A percentile compares a stretch with the other conserved stretches of the same genome.
These are phyloP conservation scores for California macrophylla DNA, from an alignment of 441 rosid species.

Conservation along the genomic window DNA sequence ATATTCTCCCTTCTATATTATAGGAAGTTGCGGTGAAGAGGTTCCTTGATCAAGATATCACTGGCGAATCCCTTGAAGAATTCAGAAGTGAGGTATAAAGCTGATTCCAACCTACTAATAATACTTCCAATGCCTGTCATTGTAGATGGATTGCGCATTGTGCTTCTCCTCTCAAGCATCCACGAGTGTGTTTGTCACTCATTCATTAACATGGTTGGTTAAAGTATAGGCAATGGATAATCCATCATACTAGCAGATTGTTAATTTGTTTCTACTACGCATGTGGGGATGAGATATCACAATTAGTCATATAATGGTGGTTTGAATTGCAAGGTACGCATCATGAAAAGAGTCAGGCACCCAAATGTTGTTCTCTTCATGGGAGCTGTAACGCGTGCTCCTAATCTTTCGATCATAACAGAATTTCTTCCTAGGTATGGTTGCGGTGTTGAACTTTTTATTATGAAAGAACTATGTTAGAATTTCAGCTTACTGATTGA, in stretches of 20 bases:
- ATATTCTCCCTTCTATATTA: slow-evolving; percentile 16
- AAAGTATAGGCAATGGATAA: too few species aligned
- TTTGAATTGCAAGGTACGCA: slow-evolving; percentile 36
- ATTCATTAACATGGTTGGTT: too few species aligned
- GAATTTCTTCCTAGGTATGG: slow-evolving; percentile 69
- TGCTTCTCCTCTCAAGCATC: too few species aligned
- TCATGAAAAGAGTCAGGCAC: slow-evolving; percentile 58
- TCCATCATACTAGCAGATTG: too few species aligned
- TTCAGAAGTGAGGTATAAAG: slow-evolving; percentile 28
- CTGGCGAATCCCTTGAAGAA: slow-evolving; percentile 59
- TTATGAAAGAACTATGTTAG: background rate
- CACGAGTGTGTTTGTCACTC: too few species aligned
- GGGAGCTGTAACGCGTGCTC: slow-evolving; percentile 75
- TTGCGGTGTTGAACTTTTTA: background rate
- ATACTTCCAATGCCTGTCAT: too few species aligned
- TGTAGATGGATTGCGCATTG: too few species aligned
- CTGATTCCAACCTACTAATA: too few species aligned
- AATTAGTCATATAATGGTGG: background rate
- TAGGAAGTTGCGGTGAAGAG: slow-evolving; percentile 73
- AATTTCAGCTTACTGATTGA: slow-evolving; percentile 41
- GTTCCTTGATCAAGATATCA: slow-evolving; percentile 60
- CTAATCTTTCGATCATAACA: slow-evolving; percentile 62
- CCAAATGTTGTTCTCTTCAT: slow-evolving; percentile 79
- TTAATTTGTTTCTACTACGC: background rate
- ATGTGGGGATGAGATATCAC: background rate